Base-by-base conservation (phyloP, 148 eudicot species). In the Vaccinium myrtillus region DNA sequence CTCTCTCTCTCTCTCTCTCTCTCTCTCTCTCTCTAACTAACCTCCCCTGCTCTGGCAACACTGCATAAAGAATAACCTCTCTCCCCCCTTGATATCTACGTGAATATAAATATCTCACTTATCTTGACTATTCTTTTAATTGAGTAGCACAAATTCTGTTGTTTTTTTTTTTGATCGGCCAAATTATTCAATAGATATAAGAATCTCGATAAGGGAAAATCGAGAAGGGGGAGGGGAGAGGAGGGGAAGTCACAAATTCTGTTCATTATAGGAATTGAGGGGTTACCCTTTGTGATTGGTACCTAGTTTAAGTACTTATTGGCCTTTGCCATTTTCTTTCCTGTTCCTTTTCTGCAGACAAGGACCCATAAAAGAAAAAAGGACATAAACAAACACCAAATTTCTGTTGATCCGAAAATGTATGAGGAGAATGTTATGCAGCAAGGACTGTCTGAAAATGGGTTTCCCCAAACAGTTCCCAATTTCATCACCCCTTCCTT, bases 361-460 rank as follows among this genome's bases (percentile, higher is more conserved):
- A n/a, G n/a, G n/a, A n/a, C n/a, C n/a, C n/a, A n/a, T n/a, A n/a
- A n/a, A n/a, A n/a, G n/a, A n/a, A n/a, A n/a, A n/a, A n/a, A 32
- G 78, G 59, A 65, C 84, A 8, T 0, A 67, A 49, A 6, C 12
- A 80, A 83, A 74, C 32, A 82, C 12, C 77, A 30, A 12, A 55
- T 61, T 50, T 58, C 48, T 51, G 12, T 32, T 61, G n/a, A 78
- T 30, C 32, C 82, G 25, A 83, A 86, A 78, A 90, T 93, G 92
- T 87, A 87, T 86, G 88, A 79, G 82, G 87, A 88, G 21, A 83
- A 73, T 85, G 83, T 65, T 77, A 86, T 86, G 82, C 89, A 89
- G 39, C 84, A 85, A 63, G 85, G 77, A 23, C 77, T 81, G 23
- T 30, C 83, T 16, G 87, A 90, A 83, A 86, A 86, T 86, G 93